phyloP scores from a whole-genome alignment of 2,329 filamentous ascomycete species.

The Magnaporthiopsis incrustans region DNA sequence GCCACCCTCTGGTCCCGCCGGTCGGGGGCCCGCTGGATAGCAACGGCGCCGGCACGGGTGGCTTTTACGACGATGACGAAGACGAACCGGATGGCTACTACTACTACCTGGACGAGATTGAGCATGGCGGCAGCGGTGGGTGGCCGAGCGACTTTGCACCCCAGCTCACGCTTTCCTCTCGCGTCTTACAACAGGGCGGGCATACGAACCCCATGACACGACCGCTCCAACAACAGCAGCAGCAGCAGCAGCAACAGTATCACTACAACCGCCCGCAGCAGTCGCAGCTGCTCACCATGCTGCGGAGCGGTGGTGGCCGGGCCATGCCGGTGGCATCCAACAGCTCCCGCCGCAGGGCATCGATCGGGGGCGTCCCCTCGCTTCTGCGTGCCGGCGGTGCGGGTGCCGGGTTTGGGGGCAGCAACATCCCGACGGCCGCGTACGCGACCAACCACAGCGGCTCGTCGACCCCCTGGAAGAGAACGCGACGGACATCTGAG shows the following conservation, averaged over 20 bases:
- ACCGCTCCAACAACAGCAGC: background rate
- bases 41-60: background rate
- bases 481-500: slow-evolving; percentile 1
- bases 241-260: background rate
- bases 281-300: background rate
- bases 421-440: background rate
- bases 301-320: background rate
- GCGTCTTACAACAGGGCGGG: background rate
- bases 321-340: slow-evolving; percentile 3
- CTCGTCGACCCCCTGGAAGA: slow-evolving; percentile 4
- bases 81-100: background rate
- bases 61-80: slow-evolving; percentile 1
- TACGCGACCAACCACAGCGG: slow-evolving; percentile 1
- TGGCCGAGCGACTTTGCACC: slow-evolving; percentile 3
- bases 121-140: background rate
- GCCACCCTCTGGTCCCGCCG: background rate
- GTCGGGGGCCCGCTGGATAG: background rate
- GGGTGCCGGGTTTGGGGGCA: background rate
- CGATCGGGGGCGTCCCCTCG: slow-evolving; percentile 6
- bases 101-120: background rate
- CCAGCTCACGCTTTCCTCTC: background rate
- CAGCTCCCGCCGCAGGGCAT: slow-evolving; percentile 7
- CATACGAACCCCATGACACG: background rate
- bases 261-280: background rate
- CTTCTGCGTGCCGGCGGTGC: background rate